Conservation (phyloP, 129 eudicot genomes). For the Apium graveolens region DNA sequence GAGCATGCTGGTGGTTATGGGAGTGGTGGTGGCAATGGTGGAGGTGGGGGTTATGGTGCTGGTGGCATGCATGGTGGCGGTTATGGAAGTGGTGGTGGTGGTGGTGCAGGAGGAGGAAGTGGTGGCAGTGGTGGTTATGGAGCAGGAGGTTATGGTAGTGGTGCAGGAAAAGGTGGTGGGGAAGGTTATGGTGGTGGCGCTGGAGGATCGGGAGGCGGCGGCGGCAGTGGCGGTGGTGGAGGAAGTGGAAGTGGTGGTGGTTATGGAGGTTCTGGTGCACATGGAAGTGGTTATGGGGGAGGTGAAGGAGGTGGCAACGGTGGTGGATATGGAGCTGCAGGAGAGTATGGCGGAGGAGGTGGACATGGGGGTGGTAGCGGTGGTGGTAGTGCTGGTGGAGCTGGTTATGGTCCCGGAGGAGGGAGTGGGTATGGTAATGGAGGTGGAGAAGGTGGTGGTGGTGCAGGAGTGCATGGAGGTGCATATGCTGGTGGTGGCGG, state of each 20-base stretch:
- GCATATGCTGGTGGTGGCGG: constrained; percentile 28
- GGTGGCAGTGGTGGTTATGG: neutral
- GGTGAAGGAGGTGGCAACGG: constrained; percentile 1
- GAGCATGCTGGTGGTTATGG: neutral
- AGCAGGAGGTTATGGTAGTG: neutral
- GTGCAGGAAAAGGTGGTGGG: neutral
- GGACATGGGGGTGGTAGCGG: constrained; percentile 34
- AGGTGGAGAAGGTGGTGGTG: constrained; percentile 30
- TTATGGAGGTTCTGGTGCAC: constrained; percentile 6
- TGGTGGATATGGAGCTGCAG: neutral
- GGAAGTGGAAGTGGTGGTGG: neutral
- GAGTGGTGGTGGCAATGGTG: neutral
- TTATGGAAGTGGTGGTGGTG: neutral
- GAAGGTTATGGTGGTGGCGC: neutral
- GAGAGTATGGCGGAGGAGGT: constrained; percentile 8
- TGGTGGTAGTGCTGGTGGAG: constrained; percentile 24
- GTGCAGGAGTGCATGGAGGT: constrained; percentile 15
- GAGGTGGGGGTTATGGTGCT: neutral
- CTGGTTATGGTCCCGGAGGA: constrained; percentile 25
- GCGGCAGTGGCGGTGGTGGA: neutral
- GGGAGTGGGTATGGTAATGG: constrained; percentile 35
- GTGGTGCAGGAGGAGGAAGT: neutral
- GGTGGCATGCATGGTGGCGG: constrained; percentile 2
- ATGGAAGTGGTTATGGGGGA: constrained; percentile 7
- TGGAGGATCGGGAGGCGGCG: neutral